A percentile compares a stretch with the other conserved stretches of the same genome.
These are phyloP conservation scores for Sclerotinia subarctica DNA, from an alignment of 2,329 filamentous ascomycete genomes.

Conservation along the genomic window DNA sequence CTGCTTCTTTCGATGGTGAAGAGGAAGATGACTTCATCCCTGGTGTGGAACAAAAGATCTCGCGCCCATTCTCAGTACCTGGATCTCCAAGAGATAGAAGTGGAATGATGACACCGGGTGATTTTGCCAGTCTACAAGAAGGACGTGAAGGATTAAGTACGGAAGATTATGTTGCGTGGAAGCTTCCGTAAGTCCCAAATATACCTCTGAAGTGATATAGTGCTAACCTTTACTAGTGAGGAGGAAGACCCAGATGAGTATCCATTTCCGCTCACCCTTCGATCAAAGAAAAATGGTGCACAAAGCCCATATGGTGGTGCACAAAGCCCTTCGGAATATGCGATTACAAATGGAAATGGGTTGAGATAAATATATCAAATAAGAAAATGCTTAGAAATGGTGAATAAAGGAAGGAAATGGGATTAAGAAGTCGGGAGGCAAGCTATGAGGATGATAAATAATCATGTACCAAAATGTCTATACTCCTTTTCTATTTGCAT, in stretches of 20 bases:
- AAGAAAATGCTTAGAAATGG: slow-evolving; percentile 4
- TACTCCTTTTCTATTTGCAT: slow-evolving; percentile 19
- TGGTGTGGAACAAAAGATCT: slow-evolving; percentile 91
- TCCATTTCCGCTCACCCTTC: slow-evolving; percentile 66
- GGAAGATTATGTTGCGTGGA: slow-evolving; percentile 98
- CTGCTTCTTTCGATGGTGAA: slow-evolving; percentile 73
- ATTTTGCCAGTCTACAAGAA: slow-evolving; percentile 95
- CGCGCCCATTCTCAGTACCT: slow-evolving; percentile 87
- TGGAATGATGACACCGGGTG: slow-evolving; percentile 98
- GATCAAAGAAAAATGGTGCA: slow-evolving; percentile 42
- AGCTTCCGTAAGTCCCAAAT: slow-evolving; percentile 75
- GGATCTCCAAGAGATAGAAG: slow-evolving; percentile 86
- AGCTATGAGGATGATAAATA: slow-evolving; percentile 17
- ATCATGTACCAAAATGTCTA: slow-evolving; percentile 28
- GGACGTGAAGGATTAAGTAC: slow-evolving; percentile 88
- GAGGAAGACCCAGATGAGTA: slow-evolving; percentile 88
- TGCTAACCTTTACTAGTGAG: slow-evolving; percentile 55
- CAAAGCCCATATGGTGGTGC: slow-evolving; percentile 36
- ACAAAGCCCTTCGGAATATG: slow-evolving; percentile 33
- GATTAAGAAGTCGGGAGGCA: background rate
- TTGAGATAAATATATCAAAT: slow-evolving; percentile 8
- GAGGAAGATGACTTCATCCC: slow-evolving; percentile 89
- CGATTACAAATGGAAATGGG: slow-evolving; percentile 35
- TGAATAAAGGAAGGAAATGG: slow-evolving; percentile 8
- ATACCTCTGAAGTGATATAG: background rate